Percentiles rank a stretch among this genome's conserved stretches.
These are phyloP conservation scores for Monosporozyma aerobia DNA, from an alignment of 805 yeast genomes.

Conservation along the genomic window DNA sequence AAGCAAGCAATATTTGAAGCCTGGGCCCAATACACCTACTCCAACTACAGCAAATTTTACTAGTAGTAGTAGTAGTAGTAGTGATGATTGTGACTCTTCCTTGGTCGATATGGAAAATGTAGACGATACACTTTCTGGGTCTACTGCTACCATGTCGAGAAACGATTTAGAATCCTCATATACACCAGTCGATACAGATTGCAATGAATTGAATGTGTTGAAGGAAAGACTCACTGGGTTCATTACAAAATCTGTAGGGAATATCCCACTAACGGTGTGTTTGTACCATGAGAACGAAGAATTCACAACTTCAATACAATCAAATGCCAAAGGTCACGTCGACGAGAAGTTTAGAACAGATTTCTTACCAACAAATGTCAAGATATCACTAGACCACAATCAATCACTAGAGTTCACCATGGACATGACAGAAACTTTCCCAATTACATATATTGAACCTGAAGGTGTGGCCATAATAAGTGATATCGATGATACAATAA, in stretches of 20 bases:
- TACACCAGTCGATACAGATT: not conserved
- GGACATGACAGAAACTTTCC: constrained; percentile 10
- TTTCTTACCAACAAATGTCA: constrained; percentile 42
- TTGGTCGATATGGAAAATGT: not conserved
- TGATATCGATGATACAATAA: constrained; percentile 92
- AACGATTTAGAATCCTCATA: not conserved
- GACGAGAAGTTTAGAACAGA: constrained; percentile 41
- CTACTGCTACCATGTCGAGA: not conserved
- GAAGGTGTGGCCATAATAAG: constrained; percentile 67
- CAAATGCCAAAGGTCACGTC: constrained; percentile 66
- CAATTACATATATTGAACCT: constrained; percentile 13
- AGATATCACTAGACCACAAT: constrained; percentile 17
- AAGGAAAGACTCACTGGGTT: constrained; percentile 62
- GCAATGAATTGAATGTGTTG: constrained; percentile 38
- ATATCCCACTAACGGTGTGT: constrained; percentile 47
- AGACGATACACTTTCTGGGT: not conserved
- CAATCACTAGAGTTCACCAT: constrained; percentile 10
- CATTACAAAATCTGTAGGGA: constrained; percentile 56
- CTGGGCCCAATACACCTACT: constrained; percentile 2
- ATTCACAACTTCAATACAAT: constrained; percentile 15
- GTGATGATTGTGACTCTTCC: not conserved
- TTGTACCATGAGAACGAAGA: not conserved
- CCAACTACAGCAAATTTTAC: not conserved
- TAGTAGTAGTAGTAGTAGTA: not conserved
- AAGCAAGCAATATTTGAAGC: constrained; percentile 43